Conservation (phyloP, 2,329 filamentous ascomycete species). For the Didymella arachidicola region DNA sequence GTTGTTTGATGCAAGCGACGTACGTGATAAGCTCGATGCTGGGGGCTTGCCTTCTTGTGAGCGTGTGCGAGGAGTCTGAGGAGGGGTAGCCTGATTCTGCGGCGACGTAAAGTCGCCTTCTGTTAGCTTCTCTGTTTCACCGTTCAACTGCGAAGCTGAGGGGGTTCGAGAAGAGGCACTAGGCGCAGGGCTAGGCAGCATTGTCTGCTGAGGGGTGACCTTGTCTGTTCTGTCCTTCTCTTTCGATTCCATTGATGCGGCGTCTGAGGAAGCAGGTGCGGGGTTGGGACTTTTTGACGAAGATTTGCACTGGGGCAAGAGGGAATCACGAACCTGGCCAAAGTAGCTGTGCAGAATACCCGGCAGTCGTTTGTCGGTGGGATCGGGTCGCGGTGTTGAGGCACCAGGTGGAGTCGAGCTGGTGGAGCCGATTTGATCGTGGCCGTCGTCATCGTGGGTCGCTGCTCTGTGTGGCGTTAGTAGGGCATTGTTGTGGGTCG, state of each 20-base stretch:
- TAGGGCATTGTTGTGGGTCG: conserved; percentile 42
- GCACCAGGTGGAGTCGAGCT: conserved; percentile 89
- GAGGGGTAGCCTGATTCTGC: conserved; percentile 84
- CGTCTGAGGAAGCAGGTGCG: conserved; percentile 36
- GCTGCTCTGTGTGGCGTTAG: conserved; percentile 50
- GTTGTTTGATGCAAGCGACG: conserved; percentile 55
- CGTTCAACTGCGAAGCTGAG: conserved; percentile 68
- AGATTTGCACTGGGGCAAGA: conserved; percentile 57
- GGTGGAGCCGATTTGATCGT: conserved; percentile 78
- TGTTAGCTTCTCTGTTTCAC: conserved; percentile 87
- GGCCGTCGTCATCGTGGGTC: conserved; percentile 75
- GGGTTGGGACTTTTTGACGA: conserved; percentile 49
- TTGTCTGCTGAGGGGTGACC: conserved; percentile 54
- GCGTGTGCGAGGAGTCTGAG: conserved; percentile 87
- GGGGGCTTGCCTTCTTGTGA: conserved; percentile 66
- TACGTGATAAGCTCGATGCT: conserved; percentile 60
- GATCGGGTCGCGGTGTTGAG: conserved; percentile 91
- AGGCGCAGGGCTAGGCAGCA: conserved; percentile 60
- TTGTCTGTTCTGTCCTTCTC: conserved; percentile 30
- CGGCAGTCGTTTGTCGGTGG: conserved; percentile 91
- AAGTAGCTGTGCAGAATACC: conserved; percentile 96
- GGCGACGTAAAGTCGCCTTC: conserved; percentile 68
- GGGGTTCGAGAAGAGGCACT: conserved; percentile 57
- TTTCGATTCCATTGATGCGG: conserved; percentile 26
- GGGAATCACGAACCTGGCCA: conserved; percentile 92